phyloP scores from a whole-genome alignment of 1,284 basidiomycete genomes.

The Calocybe gambosa region DNA sequence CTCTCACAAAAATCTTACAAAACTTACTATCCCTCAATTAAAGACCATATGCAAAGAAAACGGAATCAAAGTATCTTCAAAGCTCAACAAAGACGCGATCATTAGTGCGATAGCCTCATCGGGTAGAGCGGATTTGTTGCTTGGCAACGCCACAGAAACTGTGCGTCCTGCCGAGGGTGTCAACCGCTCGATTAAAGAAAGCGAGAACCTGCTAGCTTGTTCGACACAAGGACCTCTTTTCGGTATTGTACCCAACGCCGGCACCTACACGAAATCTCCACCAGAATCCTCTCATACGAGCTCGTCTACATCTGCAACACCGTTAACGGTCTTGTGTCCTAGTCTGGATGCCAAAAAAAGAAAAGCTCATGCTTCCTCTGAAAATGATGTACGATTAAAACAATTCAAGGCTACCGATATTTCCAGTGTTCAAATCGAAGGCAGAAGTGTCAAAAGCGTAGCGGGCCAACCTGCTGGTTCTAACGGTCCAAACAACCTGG shows the following conservation, averaged over 20 bases:
- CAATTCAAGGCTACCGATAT: neutral
- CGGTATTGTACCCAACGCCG: neutral
- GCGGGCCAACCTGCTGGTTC: neutral
- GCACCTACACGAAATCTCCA: neutral
- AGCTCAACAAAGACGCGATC: slow-evolving; percentile 53
- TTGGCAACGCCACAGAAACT: neutral
- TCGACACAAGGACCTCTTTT: neutral
- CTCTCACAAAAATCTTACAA: slow-evolving; percentile 24
- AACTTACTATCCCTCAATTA: slow-evolving; percentile 54
- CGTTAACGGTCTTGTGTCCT: neutral
- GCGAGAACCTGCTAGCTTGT: neutral
- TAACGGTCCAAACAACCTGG: neutral
- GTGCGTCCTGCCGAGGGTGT: neutral
- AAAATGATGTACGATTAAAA: neutral
- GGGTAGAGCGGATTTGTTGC: neutral
- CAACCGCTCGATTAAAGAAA: neutral
- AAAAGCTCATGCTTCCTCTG: neutral
- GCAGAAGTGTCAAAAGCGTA: neutral
- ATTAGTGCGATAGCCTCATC: slow-evolving; percentile 22
- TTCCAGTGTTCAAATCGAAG: neutral
- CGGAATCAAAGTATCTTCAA: slow-evolving; percentile 57
- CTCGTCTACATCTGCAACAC: neutral
- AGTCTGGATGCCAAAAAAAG: neutral
- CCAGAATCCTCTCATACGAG: neutral
- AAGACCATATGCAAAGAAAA: slow-evolving; percentile 62